Base-by-base conservation (phyloP, 495 filamentous ascomycete genomes). In the Neurospora sp. region DNA sequence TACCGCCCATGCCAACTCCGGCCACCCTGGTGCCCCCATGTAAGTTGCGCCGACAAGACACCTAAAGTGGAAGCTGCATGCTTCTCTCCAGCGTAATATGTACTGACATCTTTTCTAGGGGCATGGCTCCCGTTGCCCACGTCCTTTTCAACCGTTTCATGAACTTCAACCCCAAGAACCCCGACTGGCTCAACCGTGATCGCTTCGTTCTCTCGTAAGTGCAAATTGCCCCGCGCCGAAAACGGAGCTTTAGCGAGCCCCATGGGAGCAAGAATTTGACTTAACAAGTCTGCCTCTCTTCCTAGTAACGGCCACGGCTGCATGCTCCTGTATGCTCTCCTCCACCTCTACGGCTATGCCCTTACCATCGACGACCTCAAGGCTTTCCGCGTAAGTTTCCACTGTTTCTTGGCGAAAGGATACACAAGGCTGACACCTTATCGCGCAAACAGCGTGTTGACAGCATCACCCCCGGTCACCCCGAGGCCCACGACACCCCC, bases 81-180 rank as follows among this genome's bases (percentile, higher is more conserved):
- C 72, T 75, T 27, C 40, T 16, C 7, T 40, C 31, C 74, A 69
- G 70, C 69, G 42, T 12, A n/a, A 37, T 12, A 42, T 44, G 45
- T 16, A 69, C 80, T 82, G 48, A 79, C 78, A 77, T 14, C 16
- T 40, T 39, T 9, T 68, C 3, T 53, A 86, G 85, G 94, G 94
- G 94, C 85, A 93, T 99, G 96, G 96, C 96, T 79, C 96, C 96
- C 68, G 90, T 94, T 78, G 90, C 96, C 83, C 96, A 99, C 88
- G 92, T 99, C 79, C 91, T 99, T 76, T 99, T 93, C 87, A 97
- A 97, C 89, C 95, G 93, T 83, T 94, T 97, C 89, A 94, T 99
- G 96, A 96, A 84, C 79, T 99, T 98, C 88, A 99, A 99, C 91
- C 96, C 96, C 74, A 94, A 97, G 89, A 98, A 97, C 88, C 94